These are phyloP conservation scores for Drechslera avenae DNA, from an alignment of 2,329 filamentous ascomycete genomes.

Conservation along the genomic window DNA sequence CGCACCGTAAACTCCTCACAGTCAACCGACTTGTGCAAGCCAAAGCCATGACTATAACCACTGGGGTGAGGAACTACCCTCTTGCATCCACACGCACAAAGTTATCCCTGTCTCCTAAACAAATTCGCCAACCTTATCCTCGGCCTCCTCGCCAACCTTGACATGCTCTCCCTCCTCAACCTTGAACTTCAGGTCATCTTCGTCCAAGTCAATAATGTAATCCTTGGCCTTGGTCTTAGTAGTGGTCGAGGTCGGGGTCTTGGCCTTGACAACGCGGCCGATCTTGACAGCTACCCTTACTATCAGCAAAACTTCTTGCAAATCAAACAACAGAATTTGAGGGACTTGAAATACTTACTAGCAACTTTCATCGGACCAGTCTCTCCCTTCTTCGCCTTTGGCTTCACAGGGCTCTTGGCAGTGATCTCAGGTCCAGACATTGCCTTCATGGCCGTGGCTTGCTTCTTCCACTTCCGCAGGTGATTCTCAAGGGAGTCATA, in stretches of 20 bases:
- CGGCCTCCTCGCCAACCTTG: no score
- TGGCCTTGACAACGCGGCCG: slow-evolving; percentile 19
- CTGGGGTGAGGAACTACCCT: no score
- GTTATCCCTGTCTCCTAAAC: no score
- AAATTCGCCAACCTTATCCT: no score
- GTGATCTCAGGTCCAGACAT: slow-evolving; percentile 9
- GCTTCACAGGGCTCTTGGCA: slow-evolving; percentile 4
- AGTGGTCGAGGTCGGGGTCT: slow-evolving; percentile 19
- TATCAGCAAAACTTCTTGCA: not conserved
- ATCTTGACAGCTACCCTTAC: slow-evolving; percentile 1
- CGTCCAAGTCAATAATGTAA: not conserved
- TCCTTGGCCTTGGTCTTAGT: slow-evolving; percentile 17
- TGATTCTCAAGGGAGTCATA: slow-evolving; percentile 56
- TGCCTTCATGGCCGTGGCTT: slow-evolving; percentile 36
- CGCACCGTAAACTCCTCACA: no score
- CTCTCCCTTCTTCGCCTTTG: slow-evolving; percentile 6
- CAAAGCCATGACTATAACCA: no score
- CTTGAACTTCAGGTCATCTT: no score
- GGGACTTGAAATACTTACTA: no score
- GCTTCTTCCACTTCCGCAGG: slow-evolving; percentile 53
- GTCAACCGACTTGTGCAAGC: no score
- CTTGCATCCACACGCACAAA: no score
- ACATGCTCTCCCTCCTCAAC: no score
- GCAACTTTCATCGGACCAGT: not conserved
- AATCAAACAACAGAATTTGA: not conserved